Evolutionary conservation across 2,329 filamentous ascomycete species (phyloP).

Genomic region (Trichoderma simmonsii): DNA sequence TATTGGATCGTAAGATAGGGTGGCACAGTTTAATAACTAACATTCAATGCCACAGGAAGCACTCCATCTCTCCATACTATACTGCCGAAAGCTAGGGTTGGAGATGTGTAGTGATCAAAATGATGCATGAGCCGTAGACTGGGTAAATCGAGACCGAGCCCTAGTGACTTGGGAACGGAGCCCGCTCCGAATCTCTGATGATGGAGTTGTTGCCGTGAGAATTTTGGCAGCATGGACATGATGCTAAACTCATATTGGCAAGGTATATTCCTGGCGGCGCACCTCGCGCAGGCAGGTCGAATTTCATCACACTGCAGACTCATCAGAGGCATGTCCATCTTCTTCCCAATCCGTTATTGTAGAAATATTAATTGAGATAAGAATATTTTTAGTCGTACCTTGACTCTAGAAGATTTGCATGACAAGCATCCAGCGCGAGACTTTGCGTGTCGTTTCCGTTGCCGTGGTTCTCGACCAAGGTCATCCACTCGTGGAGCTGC

Average conservation of each 20-base stretch:
- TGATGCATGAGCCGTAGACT: constrained; percentile 14
- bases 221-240: constrained; percentile 6
- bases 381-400: background rate
- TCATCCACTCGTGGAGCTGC: background rate
- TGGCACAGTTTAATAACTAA: background rate
- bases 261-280: background rate
- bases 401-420: constrained; percentile 14
- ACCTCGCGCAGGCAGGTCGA: constrained; percentile 6
- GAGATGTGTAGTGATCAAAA: constrained; percentile 3
- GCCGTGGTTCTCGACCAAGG: constrained; percentile 1
- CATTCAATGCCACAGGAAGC: constrained; percentile 9
- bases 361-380: background rate
- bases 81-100: constrained; percentile 6
- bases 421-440: constrained; percentile 12
- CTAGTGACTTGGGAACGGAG: background rate
- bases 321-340: background rate
- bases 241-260: constrained; percentile 13
- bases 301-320: constrained; percentile 1
- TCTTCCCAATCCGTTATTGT: background rate
- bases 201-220: background rate
- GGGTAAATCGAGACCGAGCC: background rate
- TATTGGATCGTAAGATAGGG: background rate
- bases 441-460: constrained; percentile 11
- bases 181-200: background rate
- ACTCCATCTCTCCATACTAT: constrained; percentile 6